phyloP scores from a whole-genome alignment of 371 early-diverging fungal genomes.

The Mucor velutinosus region DNA sequence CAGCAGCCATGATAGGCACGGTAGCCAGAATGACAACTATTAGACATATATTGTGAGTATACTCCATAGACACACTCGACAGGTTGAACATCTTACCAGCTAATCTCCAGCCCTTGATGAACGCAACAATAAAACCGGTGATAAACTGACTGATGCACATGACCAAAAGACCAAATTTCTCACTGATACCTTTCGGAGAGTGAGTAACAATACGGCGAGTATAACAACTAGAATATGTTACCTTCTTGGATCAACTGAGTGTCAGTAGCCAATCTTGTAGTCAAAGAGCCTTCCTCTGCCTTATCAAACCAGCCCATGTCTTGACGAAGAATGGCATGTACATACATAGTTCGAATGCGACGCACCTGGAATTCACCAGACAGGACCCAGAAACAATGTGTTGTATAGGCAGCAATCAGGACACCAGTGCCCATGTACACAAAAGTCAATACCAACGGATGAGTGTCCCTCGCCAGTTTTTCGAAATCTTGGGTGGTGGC shows the following conservation, averaged over 20 bases:
- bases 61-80: neutral
- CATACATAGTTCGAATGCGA: constrained; percentile 53
- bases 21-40: constrained; percentile 71
- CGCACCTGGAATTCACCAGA: constrained; percentile 45
- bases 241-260: constrained; percentile 85
- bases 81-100: constrained; percentile 24
- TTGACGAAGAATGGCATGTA: constrained; percentile 83
- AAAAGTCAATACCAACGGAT: constrained; percentile 38
- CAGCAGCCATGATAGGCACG: constrained; percentile 62
- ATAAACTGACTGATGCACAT: constrained; percentile 76
- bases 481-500: neutral
- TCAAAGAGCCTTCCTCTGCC: constrained; percentile 67
- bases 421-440: constrained; percentile 51
- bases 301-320: constrained; percentile 93
- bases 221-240: neutral
- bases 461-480: constrained; percentile 10
- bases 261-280: constrained; percentile 79
- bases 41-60: neutral
- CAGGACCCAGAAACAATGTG: constrained; percentile 46
- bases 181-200: constrained; percentile 52
- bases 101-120: constrained; percentile 83
- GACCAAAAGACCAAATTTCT: constrained; percentile 79
- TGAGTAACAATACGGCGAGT: neutral
- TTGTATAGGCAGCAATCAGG: constrained; percentile 35
- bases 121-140: constrained; percentile 88